Evolutionary conservation across 257 asterid species (phyloP).

Genomic region (Lavandula angustifolia): DNA sequence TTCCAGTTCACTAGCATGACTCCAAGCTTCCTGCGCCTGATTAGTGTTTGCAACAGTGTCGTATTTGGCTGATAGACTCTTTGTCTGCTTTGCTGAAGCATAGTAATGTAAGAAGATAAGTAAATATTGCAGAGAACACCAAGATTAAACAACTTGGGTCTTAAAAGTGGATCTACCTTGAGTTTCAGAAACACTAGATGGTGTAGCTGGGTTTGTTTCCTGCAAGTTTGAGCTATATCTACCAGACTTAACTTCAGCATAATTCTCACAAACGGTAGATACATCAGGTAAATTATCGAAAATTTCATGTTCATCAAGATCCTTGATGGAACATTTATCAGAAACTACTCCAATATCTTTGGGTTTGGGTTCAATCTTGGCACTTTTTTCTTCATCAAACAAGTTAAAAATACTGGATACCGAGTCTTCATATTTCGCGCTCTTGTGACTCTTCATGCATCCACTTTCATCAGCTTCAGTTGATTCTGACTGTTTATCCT

Average conservation of each 20-base stretch:
- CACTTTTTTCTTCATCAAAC: constrained; percentile 31
- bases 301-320: background rate
- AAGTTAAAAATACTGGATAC: constrained; percentile 14
- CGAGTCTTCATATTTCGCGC: constrained; percentile 2
- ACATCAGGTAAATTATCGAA: constrained; percentile 16
- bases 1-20: constrained; percentile 15
- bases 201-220: constrained; percentile 27
- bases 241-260: constrained; percentile 5
- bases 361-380: constrained; percentile 1
- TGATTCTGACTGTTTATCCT: constrained; percentile 11
- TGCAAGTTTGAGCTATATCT: constrained; percentile 29
- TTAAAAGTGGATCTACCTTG: constrained; percentile 26
- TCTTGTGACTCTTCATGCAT: constrained; percentile 24
- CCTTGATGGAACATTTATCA: background rate
- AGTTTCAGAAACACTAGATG: constrained; percentile 13
- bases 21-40: constrained; percentile 16
- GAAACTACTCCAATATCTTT: background rate
- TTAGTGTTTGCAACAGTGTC: constrained; percentile 8
- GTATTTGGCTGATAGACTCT: constrained; percentile 17
- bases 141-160: background rate
- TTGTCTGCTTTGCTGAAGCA: constrained; percentile 32
- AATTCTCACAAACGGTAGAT: constrained; percentile 6
- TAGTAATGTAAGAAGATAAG: constrained; percentile 8
- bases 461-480: constrained; percentile 27
- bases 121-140: background rate